Percentiles rank a stretch among this genome's conserved stretches.
phyloP scores from a whole-genome alignment of 352 stramenopile species.

The Pythium oligandrum region DNA sequence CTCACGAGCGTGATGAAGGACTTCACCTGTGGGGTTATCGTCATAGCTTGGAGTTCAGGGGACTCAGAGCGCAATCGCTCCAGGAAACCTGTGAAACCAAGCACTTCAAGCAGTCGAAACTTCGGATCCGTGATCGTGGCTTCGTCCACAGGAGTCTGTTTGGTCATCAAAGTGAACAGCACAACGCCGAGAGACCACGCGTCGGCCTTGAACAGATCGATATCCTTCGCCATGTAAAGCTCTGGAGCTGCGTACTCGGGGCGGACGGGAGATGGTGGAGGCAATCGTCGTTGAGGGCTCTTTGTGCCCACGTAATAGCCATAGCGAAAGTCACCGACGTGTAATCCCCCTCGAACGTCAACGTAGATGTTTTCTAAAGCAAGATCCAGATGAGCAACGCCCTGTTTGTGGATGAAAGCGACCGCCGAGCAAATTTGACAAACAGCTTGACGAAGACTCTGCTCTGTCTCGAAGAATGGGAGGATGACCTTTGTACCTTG shows the following conservation, averaged over 20 bases:
- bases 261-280: conserved; percentile 4
- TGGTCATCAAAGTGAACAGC: conserved; percentile 21
- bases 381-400: conserved; percentile 18
- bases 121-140: conserved; percentile 8
- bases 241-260: conserved; percentile 16
- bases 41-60: not conserved
- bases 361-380: conserved; percentile 22
- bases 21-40: conserved; percentile 2
- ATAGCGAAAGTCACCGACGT: conserved; percentile 17
- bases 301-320: conserved; percentile 5
- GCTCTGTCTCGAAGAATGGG: conserved; percentile 2
- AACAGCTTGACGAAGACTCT: conserved; percentile 1
- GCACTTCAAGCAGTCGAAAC: conserved; percentile 14
- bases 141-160: conserved; percentile 8
- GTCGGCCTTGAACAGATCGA: conserved; percentile 21
- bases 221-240: conserved; percentile 10
- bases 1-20: conserved; percentile 8
- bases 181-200: conserved; percentile 26
- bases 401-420: conserved; percentile 17
- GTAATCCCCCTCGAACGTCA: conserved; percentile 1
- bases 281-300: not conserved
- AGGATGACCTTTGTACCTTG: too few species aligned
- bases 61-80: conserved; percentile 10
- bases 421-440: conserved; percentile 13
- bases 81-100: conserved; percentile 13